These are phyloP conservation scores for Letharia lupina DNA, from an alignment of 495 filamentous ascomycete species.

Conservation along the genomic window DNA sequence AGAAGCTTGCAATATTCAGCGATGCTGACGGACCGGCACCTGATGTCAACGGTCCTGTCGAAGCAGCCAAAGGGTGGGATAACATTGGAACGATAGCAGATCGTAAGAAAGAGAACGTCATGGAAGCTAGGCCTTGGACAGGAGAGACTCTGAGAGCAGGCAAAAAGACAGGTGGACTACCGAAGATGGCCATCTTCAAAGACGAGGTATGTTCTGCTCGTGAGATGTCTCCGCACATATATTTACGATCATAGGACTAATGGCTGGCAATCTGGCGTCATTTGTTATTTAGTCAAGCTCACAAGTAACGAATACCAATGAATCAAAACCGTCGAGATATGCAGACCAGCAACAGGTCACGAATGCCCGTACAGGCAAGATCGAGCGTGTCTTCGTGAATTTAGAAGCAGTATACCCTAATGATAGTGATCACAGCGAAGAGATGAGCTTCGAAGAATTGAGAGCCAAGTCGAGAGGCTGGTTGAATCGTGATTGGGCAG, in stretches of 20 bases:
- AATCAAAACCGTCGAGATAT: conserved; percentile 31
- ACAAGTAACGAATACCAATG: conserved; percentile 32
- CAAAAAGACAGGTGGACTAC: conserved; percentile 61
- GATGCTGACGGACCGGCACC: conserved; percentile 53
- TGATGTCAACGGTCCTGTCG: conserved; percentile 31
- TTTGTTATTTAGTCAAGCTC: conserved; percentile 53
- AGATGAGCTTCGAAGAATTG: conserved; percentile 86
- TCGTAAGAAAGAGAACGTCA: conserved; percentile 84
- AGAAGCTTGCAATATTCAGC: conserved; percentile 90
- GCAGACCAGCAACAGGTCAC: conserved; percentile 56
- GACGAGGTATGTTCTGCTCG: conserved; percentile 69
- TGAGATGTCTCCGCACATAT: conserved; percentile 44
- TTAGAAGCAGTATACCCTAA: conserved; percentile 77
- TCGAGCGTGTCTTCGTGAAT: conserved; percentile 79
- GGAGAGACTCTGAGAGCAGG: conserved; percentile 85
- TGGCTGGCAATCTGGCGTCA: conserved; percentile 54
- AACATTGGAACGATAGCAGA: conserved; percentile 78
- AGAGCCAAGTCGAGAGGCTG: conserved; percentile 72
- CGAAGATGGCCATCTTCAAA: conserved; percentile 89
- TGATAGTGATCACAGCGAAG: conserved; percentile 53
- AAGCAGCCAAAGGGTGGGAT: conserved; percentile 69
- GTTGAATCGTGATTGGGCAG: conserved; percentile 60
- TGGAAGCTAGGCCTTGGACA: conserved; percentile 83
- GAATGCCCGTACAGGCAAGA: conserved; percentile 69
- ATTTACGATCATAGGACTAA: conserved; percentile 99